Evolutionary conservation across 805 yeast species (phyloP).

Genomic region (Metschnikowia hibisci): DNA sequence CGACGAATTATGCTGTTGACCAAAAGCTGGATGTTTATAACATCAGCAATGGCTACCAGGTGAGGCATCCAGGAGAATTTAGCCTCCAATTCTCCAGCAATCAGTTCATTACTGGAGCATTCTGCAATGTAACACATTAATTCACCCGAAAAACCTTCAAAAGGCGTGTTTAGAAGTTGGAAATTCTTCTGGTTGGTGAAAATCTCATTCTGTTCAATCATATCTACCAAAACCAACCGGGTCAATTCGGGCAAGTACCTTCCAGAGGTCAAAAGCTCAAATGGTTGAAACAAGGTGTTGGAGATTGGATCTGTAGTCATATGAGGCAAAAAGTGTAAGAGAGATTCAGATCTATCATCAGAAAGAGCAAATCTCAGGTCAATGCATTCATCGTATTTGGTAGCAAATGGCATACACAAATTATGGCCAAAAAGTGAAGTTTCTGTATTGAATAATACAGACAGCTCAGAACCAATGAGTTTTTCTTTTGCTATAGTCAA

Average conservation of each 20-base stretch:
- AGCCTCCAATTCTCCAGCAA: conserved; percentile 20
- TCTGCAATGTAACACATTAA: conserved; percentile 39
- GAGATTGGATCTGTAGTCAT: conserved; percentile 27
- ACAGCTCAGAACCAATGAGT: conserved; percentile 8
- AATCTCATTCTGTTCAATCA: conserved; percentile 27
- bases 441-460: conserved; percentile 47
- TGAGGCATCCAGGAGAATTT: conserved; percentile 21
- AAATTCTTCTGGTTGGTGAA: conserved; percentile 19
- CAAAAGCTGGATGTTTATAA: conserved; percentile 25
- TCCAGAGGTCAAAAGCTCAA: conserved; percentile 53
- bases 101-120: conserved; percentile 15
- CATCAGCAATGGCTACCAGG: conserved; percentile 24
- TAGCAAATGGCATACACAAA: conserved; percentile 29
- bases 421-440: conserved; percentile 50
- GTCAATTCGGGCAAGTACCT: conserved; percentile 53
- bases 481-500: conserved; percentile 16
- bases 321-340: conserved; percentile 23
- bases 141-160: conserved; percentile 39
- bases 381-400: conserved; percentile 38
- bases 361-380: conserved; percentile 27
- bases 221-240: conserved; percentile 39
- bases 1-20: conserved; percentile 40
- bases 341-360: not conserved
- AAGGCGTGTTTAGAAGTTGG: conserved; percentile 17
- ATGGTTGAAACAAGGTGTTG: conserved; percentile 47